Conservation (phyloP, 768 basidiomycete genomes). For the Panaeolus cyanescens region DNA sequence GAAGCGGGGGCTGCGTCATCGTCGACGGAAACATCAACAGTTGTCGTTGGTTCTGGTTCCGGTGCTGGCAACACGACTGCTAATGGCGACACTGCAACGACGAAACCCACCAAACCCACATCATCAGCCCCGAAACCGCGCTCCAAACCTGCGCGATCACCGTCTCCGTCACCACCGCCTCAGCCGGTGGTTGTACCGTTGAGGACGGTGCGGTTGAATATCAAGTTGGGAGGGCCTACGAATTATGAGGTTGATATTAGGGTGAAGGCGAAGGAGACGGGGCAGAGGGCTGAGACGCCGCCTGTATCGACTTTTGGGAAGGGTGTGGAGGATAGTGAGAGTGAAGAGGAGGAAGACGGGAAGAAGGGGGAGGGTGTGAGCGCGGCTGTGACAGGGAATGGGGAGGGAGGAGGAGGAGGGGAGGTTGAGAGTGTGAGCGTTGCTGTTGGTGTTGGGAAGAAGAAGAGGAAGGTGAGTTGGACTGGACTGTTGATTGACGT, state of each 20-base stretch:
- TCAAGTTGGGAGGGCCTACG: constrained; percentile 69
- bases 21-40: constrained; percentile 5
- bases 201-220: constrained; percentile 68
- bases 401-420: constrained; percentile 16
- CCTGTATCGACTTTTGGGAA: constrained; percentile 38
- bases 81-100: constrained; percentile 26
- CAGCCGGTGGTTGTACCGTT: constrained; percentile 52
- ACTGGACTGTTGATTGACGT: constrained; percentile 3
- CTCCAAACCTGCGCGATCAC: constrained; percentile 34
- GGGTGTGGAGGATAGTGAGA: constrained; percentile 52
- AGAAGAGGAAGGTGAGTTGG: constrained; percentile 33
- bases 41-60: constrained; percentile 19
- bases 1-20: background rate
- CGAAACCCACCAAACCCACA: constrained; percentile 27
- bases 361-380: constrained; percentile 39
- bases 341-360: constrained; percentile 45
- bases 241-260: constrained; percentile 76
- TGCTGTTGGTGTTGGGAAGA: constrained; percentile 22
- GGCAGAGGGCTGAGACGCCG: constrained; percentile 66
- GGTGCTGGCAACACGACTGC: too few species aligned
- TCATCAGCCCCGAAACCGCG: constrained; percentile 32
- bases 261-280: constrained; percentile 57
- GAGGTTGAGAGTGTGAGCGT: constrained; percentile 31
- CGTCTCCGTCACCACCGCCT: constrained; percentile 61
- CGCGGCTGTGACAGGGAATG: too few species aligned